These are phyloP conservation scores for Tetrapisispora pingtungensis DNA, from an alignment of 805 yeast species.

Conservation along the genomic window DNA sequence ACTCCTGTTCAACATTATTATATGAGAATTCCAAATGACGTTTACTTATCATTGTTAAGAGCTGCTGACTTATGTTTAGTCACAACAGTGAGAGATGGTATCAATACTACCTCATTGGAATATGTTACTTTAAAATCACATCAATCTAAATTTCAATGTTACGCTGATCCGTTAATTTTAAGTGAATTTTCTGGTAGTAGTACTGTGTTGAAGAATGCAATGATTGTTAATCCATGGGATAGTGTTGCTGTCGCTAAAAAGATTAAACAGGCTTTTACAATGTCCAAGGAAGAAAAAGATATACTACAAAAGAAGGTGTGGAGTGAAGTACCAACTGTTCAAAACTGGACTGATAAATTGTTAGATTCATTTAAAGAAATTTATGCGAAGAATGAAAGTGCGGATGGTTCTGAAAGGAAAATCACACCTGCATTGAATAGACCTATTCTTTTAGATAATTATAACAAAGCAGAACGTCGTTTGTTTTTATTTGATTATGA, in stretches of 20 bases:
- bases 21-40: conserved; percentile 77
- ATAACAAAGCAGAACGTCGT: conserved; percentile 52
- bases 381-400: conserved; percentile 34
- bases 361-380: conserved; percentile 36
- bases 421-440: conserved; percentile 77
- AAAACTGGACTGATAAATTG: conserved; percentile 66
- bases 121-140: conserved; percentile 79
- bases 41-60: conserved; percentile 76
- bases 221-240: conserved; percentile 95
- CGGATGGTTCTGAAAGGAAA: conserved; percentile 31
- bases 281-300: conserved; percentile 39
- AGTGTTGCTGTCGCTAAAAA: conserved; percentile 84
- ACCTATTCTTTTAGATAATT: conserved; percentile 50
- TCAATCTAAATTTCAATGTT: conserved; percentile 18
- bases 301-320: conserved; percentile 46
- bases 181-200: conserved; percentile 93
- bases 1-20: conserved; percentile 91
- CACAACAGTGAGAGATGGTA: conserved; percentile 89
- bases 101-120: conserved; percentile 91
- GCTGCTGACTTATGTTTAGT: conserved; percentile 86
- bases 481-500: conserved; percentile 90
- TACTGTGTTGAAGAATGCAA: conserved; percentile 57
- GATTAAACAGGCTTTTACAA: conserved; percentile 55
- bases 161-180: conserved; percentile 63
- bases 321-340: conserved; percentile 62